These are phyloP conservation scores for Gaeumannomyces tritici DNA, from an alignment of 2,329 filamentous ascomycete species.

Conservation along the genomic window DNA sequence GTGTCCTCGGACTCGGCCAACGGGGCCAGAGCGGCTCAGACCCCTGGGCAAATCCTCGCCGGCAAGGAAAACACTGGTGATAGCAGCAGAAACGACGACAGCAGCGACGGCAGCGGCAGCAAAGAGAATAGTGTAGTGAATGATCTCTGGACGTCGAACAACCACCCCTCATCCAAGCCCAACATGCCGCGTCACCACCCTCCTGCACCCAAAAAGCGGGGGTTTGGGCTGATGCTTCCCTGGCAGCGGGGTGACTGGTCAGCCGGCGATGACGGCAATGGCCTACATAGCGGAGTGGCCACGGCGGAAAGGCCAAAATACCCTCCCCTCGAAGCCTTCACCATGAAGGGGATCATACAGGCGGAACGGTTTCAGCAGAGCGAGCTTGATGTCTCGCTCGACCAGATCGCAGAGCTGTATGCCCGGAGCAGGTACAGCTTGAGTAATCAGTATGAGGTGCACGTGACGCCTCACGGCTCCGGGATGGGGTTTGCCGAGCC, in stretches of 20 bases:
- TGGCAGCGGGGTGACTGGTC: constrained; percentile 15
- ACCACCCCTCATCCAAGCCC: background rate
- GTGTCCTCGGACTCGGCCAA: constrained; percentile 4
- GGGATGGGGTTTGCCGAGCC: constrained; percentile 35
- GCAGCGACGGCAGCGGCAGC: background rate
- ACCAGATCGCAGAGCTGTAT: constrained; percentile 59
- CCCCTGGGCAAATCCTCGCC: background rate
- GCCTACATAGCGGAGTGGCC: constrained; percentile 6
- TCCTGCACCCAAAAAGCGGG: background rate
- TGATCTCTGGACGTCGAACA: background rate
- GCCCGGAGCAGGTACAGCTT: constrained; percentile 54
- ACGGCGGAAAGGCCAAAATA: constrained; percentile 28
- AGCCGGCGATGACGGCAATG: constrained; percentile 5
- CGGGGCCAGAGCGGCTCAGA: background rate
- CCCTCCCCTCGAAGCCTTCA: constrained; percentile 54
- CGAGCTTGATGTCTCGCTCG: constrained; percentile 48
- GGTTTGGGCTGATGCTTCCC: constrained; percentile 9
- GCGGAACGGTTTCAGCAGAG: constrained; percentile 25
- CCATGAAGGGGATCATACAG: constrained; percentile 54
- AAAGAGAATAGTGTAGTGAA: constrained; percentile 2
- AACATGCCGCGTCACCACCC: constrained; percentile 3
- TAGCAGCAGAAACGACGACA: background rate
- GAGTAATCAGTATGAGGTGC: constrained; percentile 58
- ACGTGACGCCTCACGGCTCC: constrained; percentile 52
- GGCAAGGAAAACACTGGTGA: background rate